Evolutionary conservation across 495 filamentous ascomycete genomes (phyloP), one percentile per base, ranked within the genome.

Genomic region (Saxispiralis lemnorum): DNA sequence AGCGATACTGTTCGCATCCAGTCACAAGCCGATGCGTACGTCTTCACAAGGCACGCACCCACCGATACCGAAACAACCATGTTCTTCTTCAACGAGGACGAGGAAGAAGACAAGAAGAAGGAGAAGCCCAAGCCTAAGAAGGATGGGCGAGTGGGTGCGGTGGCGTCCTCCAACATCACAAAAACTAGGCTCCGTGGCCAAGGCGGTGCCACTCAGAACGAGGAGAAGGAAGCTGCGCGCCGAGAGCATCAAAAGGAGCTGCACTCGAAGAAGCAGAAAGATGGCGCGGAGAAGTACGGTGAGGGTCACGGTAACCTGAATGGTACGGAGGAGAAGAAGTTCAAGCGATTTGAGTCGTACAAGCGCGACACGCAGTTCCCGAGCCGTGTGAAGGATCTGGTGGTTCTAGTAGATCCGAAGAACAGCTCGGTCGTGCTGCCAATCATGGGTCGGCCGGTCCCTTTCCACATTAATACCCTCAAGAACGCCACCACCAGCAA

Each of bases 331-430:
- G 73, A 88, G 58, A 96, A 96, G 68, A 86, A 83, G 62, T 95
- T 96, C 68, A 96, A 96, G 65, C 80, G 81, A 31, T 99, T 96
- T 56, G 92, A 96, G 62, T 95, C 92, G 0, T 99, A 99, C 66
- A 99, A 96, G 65, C 76, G 92, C 19, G 89, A 99, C 59, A 94
- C 88, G 52, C 88, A 96, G 56, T 75, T 99, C 38, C 92, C 92
- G 1, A 56, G 70, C 9, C 75, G 73, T 61, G 77, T 93, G 48
- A 76, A 78, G 55, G 86, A 93, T 52, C 67, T 96, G 35, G 77
- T 76, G 19, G 80, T 99, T 39, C 73, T 93, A 33, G 81, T 96
- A 31, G 92, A 99, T 59, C 68, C 72, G 42, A 95, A 92, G 64
- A 86, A 82, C 49, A 74, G 75, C 40, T 95, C 88, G 10, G 71